Base-by-base conservation (phyloP, 164 flowering plant genomes). In the Umbellularia californica region DNA sequence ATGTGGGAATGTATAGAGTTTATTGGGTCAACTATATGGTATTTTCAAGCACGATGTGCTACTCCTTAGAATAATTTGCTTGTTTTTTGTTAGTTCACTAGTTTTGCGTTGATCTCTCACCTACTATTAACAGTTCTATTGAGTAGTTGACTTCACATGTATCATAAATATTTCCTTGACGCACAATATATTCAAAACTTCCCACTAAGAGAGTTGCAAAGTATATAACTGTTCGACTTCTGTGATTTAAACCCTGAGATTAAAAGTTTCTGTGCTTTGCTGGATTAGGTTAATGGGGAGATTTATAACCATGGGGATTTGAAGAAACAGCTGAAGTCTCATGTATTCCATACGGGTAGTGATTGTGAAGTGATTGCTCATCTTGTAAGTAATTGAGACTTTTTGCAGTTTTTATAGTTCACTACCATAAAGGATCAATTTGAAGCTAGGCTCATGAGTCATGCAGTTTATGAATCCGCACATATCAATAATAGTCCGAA, bases 331-430 rank as follows among this genome's bases (percentile, higher is more conserved):
- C 84, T 95, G 77, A 88, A 78, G 77, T 73, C 84, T 73, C 98
- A 95, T 77, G 67, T 77, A 74, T 95, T 95, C 80, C 84, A 89
- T 76, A 95, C 98, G 50, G 97, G 95, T 71, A 95, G 97, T 82
- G 97, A 95, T 70, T 95, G 98, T 76, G 98, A 95, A 91, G 98
- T 95, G 70, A 93, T 95, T 86, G 90, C 98, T 20, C 98, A 93
- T 80, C 95, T 95, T 82, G 98, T 95, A 85, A 87, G 97, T 25
- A 23, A 25, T 64, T 64, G 5, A 25, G 23, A 24, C 28, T 64
- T 14, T 20, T 64, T 3, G 20, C 14, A 25, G 2, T 64, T 64
- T 13, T 64, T 64, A 27, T 64, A 25, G 67, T 64, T 25, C 67
- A 24, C 24, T 64, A 24, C 67, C 67, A 64, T 25, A 13, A 3